Evolutionary conservation across 768 basidiomycete genomes (phyloP).

Genomic region (Kwoniella sp.): DNA sequence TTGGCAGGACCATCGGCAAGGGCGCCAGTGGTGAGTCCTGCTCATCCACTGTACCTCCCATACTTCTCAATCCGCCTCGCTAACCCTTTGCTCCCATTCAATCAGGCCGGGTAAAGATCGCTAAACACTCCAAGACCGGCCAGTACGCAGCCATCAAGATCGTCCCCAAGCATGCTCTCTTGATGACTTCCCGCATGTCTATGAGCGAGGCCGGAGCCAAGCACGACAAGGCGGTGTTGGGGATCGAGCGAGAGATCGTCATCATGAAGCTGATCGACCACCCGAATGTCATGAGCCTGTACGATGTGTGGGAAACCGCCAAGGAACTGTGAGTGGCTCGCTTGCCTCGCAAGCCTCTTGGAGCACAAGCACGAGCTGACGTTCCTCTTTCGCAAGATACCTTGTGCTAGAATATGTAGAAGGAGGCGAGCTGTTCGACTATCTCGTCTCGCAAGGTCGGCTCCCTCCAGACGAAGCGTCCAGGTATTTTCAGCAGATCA

Average conservation of each 20-base stretch:
- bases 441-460: constrained; percentile 80
- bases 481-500: constrained; percentile 89
- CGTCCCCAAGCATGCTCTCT: constrained; percentile 73
- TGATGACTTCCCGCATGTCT: constrained; percentile 59
- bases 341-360: background rate
- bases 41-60: background rate
- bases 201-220: constrained; percentile 36
- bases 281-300: constrained; percentile 90
- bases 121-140: constrained; percentile 74
- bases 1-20: constrained; percentile 90
- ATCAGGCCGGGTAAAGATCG: constrained; percentile 85
- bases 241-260: constrained; percentile 89
- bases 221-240: constrained; percentile 53
- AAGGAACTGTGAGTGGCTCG: constrained; percentile 62
- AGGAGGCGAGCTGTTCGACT: constrained; percentile 95
- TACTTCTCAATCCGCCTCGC: background rate
- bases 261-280: constrained; percentile 99
- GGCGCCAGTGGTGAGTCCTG: constrained; percentile 69
- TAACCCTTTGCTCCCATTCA: no score
- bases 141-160: constrained; percentile 96
- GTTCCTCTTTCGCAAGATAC: constrained; percentile 53
- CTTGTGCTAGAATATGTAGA: constrained; percentile 91
- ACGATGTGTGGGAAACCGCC: constrained; percentile 91
- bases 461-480: constrained; percentile 76
- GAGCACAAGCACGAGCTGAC: background rate